Evolutionary conservation across 805 yeast genomes (phyloP), one percentile per base, ranked within the genome.

Genomic region (Lipomyces starkeyi): DNA sequence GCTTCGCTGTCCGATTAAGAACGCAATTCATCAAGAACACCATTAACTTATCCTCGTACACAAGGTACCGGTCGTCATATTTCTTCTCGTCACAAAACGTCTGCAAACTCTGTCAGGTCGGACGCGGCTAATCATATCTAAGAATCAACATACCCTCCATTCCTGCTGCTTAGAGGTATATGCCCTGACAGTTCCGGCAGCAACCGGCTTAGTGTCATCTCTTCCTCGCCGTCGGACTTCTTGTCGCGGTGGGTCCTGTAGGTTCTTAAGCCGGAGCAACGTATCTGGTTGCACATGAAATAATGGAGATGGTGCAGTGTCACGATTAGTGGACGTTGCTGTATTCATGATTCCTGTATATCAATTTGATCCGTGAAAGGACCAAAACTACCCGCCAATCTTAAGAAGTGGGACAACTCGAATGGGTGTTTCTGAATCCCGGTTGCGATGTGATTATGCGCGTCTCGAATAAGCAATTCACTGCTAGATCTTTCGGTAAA

Each of bases 171-270:
- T 61, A 20, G 62, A 52, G 6, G 61, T 52, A 55, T 61, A 61
- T 17, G 63, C 63, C 29, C 63, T 52, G 8, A 61, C 63, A n/a
- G 63, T 61, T 11, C 63, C 63, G 2, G 63, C 63, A 7, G 63
- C 63, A 32, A 40, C 63, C 17, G 62, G 62, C 49, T 61, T 61
- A 20, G 62, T 59, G 20, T 59, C 62, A 29, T 40, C 62, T 8
- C 62, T 22, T 17, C 62, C 62, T 14, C 57, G 53, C 55, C 55
- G 53, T 22, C 40, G 29, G 32, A 53, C 56, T 14, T 53, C 56
- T 53, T 25, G 34, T 17, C 34, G 29, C 56, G 56, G 56, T 29
- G 56, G 56, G n/a, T 53, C 56, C 9, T 53, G 56, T 14, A 53
- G 17, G 34, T 53, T 53, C 56, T 53, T 53, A 5, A 53, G 56